Base-by-base conservation (phyloP, 352 stramenopile genomes). In the Phytophthora hibernalis region DNA sequence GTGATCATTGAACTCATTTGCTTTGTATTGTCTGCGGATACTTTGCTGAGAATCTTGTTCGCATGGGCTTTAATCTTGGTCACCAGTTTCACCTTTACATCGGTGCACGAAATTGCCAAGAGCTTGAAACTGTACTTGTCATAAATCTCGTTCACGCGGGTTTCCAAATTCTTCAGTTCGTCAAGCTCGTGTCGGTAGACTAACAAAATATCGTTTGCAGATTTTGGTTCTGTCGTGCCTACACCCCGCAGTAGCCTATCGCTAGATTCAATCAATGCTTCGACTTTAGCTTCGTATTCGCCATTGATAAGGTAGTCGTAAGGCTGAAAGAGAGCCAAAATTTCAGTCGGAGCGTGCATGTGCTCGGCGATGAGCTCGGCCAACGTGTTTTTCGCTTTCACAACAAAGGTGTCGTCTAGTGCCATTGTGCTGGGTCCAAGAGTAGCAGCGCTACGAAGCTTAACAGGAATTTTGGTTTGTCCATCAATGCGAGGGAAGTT, bases 61-160 rank as follows among this genome's bases (percentile, higher is more conserved):
- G 79, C 70, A 2, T 96, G 78, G 10, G 77, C 60, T 47, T 97
- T 89, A 43, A 87, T 82, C 61, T 92, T 93, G 45, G 78, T 77
- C 13, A 82, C 69, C 9, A 98, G 74, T n/a, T 89, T 83, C 15
- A 89, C 68, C 65, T 97, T 98, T n/a, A 89, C 85, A 8, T 98
- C 91, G 2, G 77, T 69, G 65, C 89, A 97, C 13, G 87, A 92
- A 21, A 98, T 90, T 6, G 86, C 87, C 60, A 98, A 97, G 48
- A 98, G 75, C 43, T 85, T 79, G 65, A 96, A 98, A 65, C 80
- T 90, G 72, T 89, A 97, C 40, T 97, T 89, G 55, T 98, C 92
- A n/a, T 79, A 67, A 38, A 96, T 83, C 0, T 73, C 65, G 3
- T 66, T 55, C 16, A 96, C 75, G 12, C 71, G 58, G 18, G 67